Conservation (phyloP, 441 rosid genomes). For the Brassica balearica region DNA sequence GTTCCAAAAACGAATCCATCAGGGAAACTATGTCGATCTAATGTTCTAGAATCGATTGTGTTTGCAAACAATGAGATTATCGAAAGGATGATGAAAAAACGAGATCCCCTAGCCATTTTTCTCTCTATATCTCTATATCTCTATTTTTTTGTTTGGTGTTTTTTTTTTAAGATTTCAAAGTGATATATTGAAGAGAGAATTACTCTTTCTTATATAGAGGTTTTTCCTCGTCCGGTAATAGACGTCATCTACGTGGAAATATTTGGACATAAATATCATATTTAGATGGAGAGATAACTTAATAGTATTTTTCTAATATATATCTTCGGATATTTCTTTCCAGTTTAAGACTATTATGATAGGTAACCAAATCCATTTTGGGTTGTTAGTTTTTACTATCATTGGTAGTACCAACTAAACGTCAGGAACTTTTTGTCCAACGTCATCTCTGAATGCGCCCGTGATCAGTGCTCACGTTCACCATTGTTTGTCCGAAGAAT, state of each 20-base stretch:
- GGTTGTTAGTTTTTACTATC: conserved; percentile 24
- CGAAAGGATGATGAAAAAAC: conserved; percentile 27
- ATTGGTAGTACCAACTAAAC: not conserved
- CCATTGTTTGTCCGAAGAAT: not conserved
- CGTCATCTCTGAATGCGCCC: conserved; percentile 25
- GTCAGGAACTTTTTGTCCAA: conserved; percentile 15
- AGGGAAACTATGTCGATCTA: conserved; percentile 46
- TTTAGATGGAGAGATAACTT: not conserved
- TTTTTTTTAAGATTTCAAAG: conserved; percentile 23
- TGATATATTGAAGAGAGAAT: conserved; percentile 20
- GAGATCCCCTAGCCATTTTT: conserved; percentile 18
- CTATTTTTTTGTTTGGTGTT: too few relatives aligned
- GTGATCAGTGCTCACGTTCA: conserved; percentile 15
- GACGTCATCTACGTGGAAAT: conserved; percentile 42
- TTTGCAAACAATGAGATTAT: conserved; percentile 16
- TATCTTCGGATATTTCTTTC: not conserved
- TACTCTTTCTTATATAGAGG: conserved; percentile 38
- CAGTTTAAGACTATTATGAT: not conserved
- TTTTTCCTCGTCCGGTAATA: not conserved
- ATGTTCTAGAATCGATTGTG: not conserved
- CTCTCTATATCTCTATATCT: not conserved
- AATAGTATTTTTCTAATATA: not conserved
- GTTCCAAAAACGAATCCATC: conserved; percentile 45
- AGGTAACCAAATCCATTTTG: conserved; percentile 28
- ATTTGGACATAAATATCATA: conserved; percentile 26